Base-by-base conservation (phyloP, 371 early-diverging fungal species). In the Cokeromyces recurvatus region DNA sequence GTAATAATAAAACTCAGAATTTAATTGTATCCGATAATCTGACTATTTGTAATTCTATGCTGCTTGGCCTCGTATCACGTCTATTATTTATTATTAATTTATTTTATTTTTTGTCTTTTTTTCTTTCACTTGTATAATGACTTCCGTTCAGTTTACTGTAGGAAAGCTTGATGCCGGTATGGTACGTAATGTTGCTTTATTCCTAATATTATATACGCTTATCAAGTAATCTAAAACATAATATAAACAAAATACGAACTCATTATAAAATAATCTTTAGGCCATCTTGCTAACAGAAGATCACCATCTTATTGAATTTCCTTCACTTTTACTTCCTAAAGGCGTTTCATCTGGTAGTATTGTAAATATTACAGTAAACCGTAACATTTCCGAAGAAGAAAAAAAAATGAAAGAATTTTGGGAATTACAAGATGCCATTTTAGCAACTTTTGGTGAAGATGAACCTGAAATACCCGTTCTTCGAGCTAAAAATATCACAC, bases 241-340 rank as follows among this genome's bases (percentile, higher is more conserved):
- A n/a, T n/a, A n/a, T n/a, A n/a, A n/a, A n/a, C n/a, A n/a, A n/a
- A n/a, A n/a, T n/a, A n/a, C n/a, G n/a, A n/a, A n/a, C n/a, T n/a
- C n/a, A n/a, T n/a, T n/a, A n/a, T n/a, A n/a, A n/a, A n/a, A n/a
- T n/a, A n/a, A n/a, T n/a, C n/a, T n/a, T n/a, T n/a, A 89, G 86
- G 95, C 94, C 38, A 89, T 94, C 59, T 79, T 97, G 35, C 70
- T 97, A 39, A 90, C 92, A 21, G 87, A 85, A 55, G 94, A 96
- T 66, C 93, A 97, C 78, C 98, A 97, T 72, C 81, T 95, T 21
- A 93, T 97, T 53, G 98, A 97, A 63, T 95, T 97, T 57, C 98
- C 98, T 3, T 89, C 96, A 1, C 77, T 94, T 12, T 83, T 97
- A n/a, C 78, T 97, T 35, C 98, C 98, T 14, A 86, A 85, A 48